Evolutionary conservation across 345 rosid genomes (phyloP).

Genomic region (Cardiospermum halicacabum): DNA sequence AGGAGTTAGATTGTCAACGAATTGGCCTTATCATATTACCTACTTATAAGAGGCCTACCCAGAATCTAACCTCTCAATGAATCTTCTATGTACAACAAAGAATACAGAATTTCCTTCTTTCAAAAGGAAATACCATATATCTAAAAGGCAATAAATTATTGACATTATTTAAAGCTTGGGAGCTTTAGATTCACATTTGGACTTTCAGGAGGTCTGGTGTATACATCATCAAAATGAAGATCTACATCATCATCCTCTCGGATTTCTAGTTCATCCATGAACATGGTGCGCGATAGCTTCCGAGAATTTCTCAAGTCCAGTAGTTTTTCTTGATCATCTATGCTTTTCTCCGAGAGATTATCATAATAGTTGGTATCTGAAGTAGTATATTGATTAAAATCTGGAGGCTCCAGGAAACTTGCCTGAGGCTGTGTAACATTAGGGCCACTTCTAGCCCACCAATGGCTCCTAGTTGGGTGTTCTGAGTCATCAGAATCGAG

Average conservation of each 20-base stretch:
- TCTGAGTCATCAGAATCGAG: conserved; percentile 36
- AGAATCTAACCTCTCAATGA: conserved; percentile 25
- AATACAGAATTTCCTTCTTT: conserved; percentile 34
- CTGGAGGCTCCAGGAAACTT: conserved; percentile 78
- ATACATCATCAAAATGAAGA: conserved; percentile 84
- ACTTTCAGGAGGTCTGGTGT: conserved; percentile 59
- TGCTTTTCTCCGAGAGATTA: conserved; percentile 41
- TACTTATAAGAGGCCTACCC: conserved; percentile 21
- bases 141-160: neutral
- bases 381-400: conserved; percentile 30
- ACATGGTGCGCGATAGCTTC: conserved; percentile 9
- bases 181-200: conserved; percentile 25
- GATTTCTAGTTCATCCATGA: conserved; percentile 35
- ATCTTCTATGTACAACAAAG: conserved; percentile 48
- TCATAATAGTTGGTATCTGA: conserved; percentile 20
- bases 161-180: conserved; percentile 17
- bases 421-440: conserved; percentile 30
- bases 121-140: conserved; percentile 23
- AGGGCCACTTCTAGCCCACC: conserved; percentile 75
- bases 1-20: conserved; percentile 19
- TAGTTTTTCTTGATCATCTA: conserved; percentile 40
- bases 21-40: conserved; percentile 5
- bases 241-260: conserved; percentile 36
- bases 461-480: conserved; percentile 40
- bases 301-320: conserved; percentile 28